Conservation (phyloP, 495 filamentous ascomycete genomes). For the Choiromyces venosus region DNA sequence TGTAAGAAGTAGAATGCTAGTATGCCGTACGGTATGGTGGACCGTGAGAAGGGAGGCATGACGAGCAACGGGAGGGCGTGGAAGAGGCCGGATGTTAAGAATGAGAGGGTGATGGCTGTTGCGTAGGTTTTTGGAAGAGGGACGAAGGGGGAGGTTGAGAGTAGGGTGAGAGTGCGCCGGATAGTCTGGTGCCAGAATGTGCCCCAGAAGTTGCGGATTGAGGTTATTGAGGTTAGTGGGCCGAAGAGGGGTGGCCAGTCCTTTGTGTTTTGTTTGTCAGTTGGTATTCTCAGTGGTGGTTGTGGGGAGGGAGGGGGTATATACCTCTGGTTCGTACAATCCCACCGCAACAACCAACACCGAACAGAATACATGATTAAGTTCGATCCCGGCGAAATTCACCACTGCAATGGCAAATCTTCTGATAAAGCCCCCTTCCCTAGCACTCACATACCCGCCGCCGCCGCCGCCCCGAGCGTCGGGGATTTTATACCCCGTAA, state of each 20-base stretch:
- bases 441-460: slow-evolving; percentile 11
- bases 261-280: slow-evolving; percentile 10
- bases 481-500: not conserved
- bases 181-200: slow-evolving; percentile 30
- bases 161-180: slow-evolving; percentile 13
- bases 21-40: not conserved
- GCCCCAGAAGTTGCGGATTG: slow-evolving; percentile 27
- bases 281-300: not conserved
- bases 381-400: slow-evolving; percentile 23
- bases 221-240: slow-evolving; percentile 15
- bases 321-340: slow-evolving; percentile 27
- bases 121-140: not conserved
- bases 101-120: slow-evolving; percentile 3
- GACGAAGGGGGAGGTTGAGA: not conserved
- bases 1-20: slow-evolving; percentile 5
- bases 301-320: not conserved
- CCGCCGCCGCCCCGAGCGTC: slow-evolving; percentile 1
- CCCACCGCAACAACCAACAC: slow-evolving; percentile 21
- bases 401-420: slow-evolving; percentile 21
- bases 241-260: slow-evolving; percentile 33
- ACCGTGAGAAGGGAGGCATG: slow-evolving; percentile 30
- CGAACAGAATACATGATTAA: slow-evolving; percentile 24
- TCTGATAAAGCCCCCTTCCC: slow-evolving; percentile 2
- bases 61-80: slow-evolving; percentile 28
- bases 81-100: slow-evolving; percentile 23